These are phyloP conservation scores for Saturnispora ahearnii DNA, from an alignment of 805 yeast species.

Conservation along the genomic window DNA sequence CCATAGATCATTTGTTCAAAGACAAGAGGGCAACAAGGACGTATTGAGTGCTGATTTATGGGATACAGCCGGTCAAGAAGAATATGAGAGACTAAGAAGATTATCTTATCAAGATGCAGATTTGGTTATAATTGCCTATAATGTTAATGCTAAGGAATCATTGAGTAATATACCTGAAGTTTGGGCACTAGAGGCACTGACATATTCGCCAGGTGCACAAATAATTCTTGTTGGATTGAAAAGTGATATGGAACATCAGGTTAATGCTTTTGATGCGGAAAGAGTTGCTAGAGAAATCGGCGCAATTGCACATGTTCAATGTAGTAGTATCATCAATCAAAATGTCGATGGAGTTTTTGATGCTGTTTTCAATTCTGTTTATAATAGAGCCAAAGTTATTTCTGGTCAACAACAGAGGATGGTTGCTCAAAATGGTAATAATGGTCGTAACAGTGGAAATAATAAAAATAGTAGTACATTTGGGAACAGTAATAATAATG, in stretches of 20 bases:
- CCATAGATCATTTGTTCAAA: slow-evolving; percentile 84
- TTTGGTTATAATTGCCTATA: slow-evolving; percentile 64
- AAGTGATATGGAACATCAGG: slow-evolving; percentile 46
- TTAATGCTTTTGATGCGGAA: slow-evolving; percentile 20
- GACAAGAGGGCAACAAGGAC: slow-evolving; percentile 79
- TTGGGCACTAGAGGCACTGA: slow-evolving; percentile 84
- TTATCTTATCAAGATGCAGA: slow-evolving; percentile 80
- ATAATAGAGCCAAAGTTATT: slow-evolving; percentile 14
- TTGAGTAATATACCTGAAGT: slow-evolving; percentile 65
- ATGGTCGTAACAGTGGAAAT: neutral
- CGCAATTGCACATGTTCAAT: slow-evolving; percentile 65
- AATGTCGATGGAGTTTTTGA: slow-evolving; percentile 65
- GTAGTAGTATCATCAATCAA: slow-evolving; percentile 65
- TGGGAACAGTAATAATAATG: neutral
- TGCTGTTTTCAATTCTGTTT: slow-evolving; percentile 31
- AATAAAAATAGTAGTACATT: neutral
- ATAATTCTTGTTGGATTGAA: slow-evolving; percentile 77
- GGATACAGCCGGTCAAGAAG: slow-evolving; percentile 96
- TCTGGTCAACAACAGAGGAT: slow-evolving; percentile 3
- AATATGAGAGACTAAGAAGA: slow-evolving; percentile 82
- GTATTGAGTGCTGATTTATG: slow-evolving; percentile 75
- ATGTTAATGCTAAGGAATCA: slow-evolving; percentile 53
- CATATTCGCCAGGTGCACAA: slow-evolving; percentile 76
- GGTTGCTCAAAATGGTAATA: neutral
- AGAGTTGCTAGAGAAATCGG: slow-evolving; percentile 38